Conservation (phyloP, 108 stramenopile genomes). For the Fistulifera pelliculosa region DNA sequence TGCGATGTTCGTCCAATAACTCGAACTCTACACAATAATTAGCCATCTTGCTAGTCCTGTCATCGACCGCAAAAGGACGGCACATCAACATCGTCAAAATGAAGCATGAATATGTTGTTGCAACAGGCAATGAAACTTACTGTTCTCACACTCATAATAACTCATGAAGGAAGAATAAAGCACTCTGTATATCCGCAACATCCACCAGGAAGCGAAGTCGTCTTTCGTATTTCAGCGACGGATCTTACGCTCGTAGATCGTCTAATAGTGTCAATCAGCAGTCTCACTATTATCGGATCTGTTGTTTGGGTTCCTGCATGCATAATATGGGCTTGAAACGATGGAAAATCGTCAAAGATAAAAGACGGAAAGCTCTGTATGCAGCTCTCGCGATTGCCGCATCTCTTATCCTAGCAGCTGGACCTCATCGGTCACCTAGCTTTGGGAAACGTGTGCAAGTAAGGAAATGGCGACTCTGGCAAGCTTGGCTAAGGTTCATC, state of each 20-base stretch:
- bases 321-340: slow-evolving; percentile 5
- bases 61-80: too few species aligned
- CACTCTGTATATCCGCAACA: slow-evolving; percentile 25
- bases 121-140: too few species aligned
- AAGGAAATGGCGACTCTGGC: slow-evolving; percentile 67
- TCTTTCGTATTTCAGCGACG: slow-evolving; percentile 14
- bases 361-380: slow-evolving; percentile 21
- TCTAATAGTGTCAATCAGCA: slow-evolving; percentile 17
- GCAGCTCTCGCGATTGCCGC: slow-evolving; percentile 14
- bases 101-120: too few species aligned
- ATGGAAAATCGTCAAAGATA: slow-evolving; percentile 17
- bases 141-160: too few species aligned
- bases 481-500: slow-evolving; percentile 67
- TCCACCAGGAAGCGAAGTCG: slow-evolving; percentile 22
- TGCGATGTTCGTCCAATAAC: too few species aligned
- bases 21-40: too few species aligned
- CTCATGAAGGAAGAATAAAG: too few species aligned
- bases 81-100: too few species aligned
- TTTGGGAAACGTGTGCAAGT: slow-evolving; percentile 45
- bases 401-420: slow-evolving; percentile 22
- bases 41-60: too few species aligned
- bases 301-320: too few species aligned
- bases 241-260: slow-evolving; percentile 24
- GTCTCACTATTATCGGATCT: slow-evolving; percentile 33
- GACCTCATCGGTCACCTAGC: slow-evolving; percentile 54